Conservation (phyloP, 345 rosid species). For the Lenwebbia sp. region DNA sequence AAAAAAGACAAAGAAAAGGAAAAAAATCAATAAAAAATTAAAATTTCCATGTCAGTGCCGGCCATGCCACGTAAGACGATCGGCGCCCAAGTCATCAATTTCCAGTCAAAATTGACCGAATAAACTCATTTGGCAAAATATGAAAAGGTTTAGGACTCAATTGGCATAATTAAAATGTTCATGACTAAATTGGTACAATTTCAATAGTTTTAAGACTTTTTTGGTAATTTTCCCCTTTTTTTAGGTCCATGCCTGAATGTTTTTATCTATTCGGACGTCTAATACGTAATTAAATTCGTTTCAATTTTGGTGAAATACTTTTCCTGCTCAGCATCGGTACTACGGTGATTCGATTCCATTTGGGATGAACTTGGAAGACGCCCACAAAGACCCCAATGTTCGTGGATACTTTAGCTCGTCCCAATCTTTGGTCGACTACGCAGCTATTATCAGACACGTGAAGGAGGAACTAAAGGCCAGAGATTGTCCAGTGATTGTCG, state of each 20-base stretch:
- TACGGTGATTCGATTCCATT: background rate
- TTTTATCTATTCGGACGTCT: background rate
- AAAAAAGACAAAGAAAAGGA: too few relatives aligned
- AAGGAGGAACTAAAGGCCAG: background rate
- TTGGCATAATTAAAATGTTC: too few relatives aligned
- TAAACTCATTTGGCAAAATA: too few relatives aligned
- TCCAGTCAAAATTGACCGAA: too few relatives aligned
- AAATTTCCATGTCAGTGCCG: too few relatives aligned
- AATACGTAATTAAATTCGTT: background rate
- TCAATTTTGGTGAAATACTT: background rate
- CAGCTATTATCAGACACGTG: background rate
- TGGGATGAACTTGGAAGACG: background rate
- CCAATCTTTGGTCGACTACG: background rate
- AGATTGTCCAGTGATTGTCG: background rate
- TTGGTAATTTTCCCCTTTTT: too few relatives aligned
- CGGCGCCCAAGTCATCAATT: too few relatives aligned
- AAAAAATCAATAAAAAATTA: too few relatives aligned
- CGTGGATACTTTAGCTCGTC: background rate
- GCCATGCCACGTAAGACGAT: too few relatives aligned
- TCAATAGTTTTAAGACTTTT: too few relatives aligned
- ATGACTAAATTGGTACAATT: too few relatives aligned
- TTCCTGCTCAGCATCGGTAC: background rate
- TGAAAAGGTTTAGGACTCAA: too few relatives aligned
- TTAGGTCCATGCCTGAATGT: background rate
- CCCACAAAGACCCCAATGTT: background rate